phyloP scores from a whole-genome alignment of 306 rosid genomes.

The Glycyrrhiza uralensis region DNA sequence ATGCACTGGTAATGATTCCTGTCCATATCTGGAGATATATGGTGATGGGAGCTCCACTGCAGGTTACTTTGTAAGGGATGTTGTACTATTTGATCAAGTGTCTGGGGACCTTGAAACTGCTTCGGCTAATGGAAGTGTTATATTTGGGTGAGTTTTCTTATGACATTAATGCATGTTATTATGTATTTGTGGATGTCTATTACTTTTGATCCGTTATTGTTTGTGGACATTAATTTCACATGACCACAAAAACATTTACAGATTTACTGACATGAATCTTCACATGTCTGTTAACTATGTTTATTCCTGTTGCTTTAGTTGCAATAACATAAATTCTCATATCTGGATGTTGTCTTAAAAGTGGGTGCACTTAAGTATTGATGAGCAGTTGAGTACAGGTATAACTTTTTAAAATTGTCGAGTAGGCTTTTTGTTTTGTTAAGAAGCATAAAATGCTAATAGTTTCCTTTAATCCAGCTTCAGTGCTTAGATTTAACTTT shows the following conservation, averaged over 20 bases:
- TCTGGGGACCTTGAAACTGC: conserved; percentile 88
- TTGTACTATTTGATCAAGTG: conserved; percentile 68
- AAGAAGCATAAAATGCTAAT: conserved; percentile 8
- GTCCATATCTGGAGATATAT: conserved; percentile 91
- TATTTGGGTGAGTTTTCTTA: conserved; percentile 71
- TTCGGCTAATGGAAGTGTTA: conserved; percentile 79
- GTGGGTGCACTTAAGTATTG: background rate
- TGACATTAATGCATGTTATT: background rate
- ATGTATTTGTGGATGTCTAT: conserved; percentile 11
- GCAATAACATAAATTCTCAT: conserved; percentile 3
- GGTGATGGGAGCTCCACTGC: conserved; percentile 98
- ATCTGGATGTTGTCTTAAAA: background rate
- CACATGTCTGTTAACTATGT: background rate
- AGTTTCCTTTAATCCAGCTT: background rate
- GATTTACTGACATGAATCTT: background rate
- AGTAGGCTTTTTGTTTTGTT: background rate
- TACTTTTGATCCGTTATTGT: background rate
- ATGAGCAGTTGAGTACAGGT: background rate
- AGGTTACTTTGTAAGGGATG: conserved; percentile 79
- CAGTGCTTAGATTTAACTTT: background rate
- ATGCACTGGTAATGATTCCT: conserved; percentile 59
- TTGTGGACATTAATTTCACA: conserved; percentile 12
- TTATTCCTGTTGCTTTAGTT: conserved; percentile 5
- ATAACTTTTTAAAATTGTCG: background rate
- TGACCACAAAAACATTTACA: background rate